phyloP scores from a whole-genome alignment of 306 rosid species.

The Leucaena leucocephala region DNA sequence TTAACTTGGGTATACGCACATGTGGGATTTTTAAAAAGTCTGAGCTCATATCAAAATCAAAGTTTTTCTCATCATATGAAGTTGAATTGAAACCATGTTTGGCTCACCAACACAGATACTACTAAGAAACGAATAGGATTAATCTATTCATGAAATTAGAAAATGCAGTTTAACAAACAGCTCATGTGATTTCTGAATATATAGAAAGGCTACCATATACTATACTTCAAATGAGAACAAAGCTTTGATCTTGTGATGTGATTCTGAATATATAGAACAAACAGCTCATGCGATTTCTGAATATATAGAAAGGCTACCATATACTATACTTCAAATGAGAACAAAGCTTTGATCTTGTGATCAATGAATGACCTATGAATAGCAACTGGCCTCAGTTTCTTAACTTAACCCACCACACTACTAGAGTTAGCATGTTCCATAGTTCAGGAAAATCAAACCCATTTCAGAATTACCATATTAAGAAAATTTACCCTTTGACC shows the following conservation, averaged over 20 bases:
- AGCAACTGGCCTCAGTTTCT: conserved; percentile 15
- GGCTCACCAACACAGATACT: too few species aligned
- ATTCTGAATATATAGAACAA: neutral
- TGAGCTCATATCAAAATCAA: neutral
- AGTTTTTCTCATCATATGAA: neutral
- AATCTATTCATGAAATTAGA: neutral
- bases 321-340: conserved; percentile 21
- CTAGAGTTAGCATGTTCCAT: conserved; percentile 3
- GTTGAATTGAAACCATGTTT: too few species aligned
- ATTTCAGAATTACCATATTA: conserved; percentile 11
- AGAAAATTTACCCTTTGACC: conserved; percentile 30
- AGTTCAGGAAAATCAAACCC: conserved; percentile 23
- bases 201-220: conserved; percentile 25
- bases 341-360: conserved; percentile 39
- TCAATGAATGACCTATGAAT: conserved; percentile 21
- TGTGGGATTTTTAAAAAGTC: neutral
- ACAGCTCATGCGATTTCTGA: conserved; percentile 38
- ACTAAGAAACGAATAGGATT: neutral
- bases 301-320: conserved; percentile 32
- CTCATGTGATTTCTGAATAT: conserved; percentile 42
- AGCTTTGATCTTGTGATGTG: conserved; percentile 35
- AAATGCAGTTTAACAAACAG: neutral
- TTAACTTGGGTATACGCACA: neutral
- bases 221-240: conserved; percentile 35
- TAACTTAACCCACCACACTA: neutral